A percentile compares a stretch with the other conserved stretches of the same genome.
These are phyloP conservation scores for Penicillium sp. DNA, from an alignment of 2,329 filamentous ascomycete genomes.

Conservation along the genomic window DNA sequence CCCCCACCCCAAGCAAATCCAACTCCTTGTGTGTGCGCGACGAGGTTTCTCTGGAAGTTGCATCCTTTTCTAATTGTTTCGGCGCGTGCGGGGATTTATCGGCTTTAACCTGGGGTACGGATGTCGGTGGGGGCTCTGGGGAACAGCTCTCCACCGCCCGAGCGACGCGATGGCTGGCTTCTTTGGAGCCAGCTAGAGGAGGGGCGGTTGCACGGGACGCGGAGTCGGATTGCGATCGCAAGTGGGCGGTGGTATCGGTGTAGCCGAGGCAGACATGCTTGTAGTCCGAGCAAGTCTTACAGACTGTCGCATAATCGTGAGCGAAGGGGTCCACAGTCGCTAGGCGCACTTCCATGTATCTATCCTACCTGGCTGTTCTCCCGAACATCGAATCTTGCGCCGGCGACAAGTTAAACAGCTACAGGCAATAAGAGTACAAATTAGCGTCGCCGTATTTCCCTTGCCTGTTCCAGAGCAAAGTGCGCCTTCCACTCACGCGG, in stretches of 20 bases:
- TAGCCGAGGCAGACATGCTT: constrained; percentile 74
- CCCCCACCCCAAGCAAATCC: constrained; percentile 34
- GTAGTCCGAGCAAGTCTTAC: constrained; percentile 75
- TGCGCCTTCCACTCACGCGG: constrained; percentile 63
- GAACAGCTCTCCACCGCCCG: constrained; percentile 37
- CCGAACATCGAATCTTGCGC: constrained; percentile 76
- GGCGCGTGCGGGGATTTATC: constrained; percentile 26
- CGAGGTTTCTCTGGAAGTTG: constrained; percentile 24
- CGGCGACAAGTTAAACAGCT: constrained; percentile 76
- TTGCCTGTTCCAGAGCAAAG: not conserved
- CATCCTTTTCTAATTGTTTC: constrained; percentile 31
- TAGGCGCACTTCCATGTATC: constrained; percentile 11
- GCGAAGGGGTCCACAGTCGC: constrained; percentile 8
- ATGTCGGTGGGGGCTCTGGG: constrained; percentile 30
- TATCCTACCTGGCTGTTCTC: constrained; percentile 65
- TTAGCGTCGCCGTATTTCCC: constrained; percentile 17
- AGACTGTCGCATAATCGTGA: constrained; percentile 47
- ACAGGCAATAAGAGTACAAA: constrained; percentile 10
- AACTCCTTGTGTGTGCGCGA: constrained; percentile 32
- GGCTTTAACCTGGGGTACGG: constrained; percentile 11
- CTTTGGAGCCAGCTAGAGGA: constrained; percentile 27
- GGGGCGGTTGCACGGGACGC: constrained; percentile 33
- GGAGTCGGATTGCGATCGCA: constrained; percentile 42
- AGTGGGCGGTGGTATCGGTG: constrained; percentile 53
- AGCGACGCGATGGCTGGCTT: constrained; percentile 24